A percentile compares a stretch with the other conserved stretches of the same genome.
Evolutionary conservation across 1,284 basidiomycete genomes (phyloP).

Genomic region (Pyrrhoderma noxium): DNA sequence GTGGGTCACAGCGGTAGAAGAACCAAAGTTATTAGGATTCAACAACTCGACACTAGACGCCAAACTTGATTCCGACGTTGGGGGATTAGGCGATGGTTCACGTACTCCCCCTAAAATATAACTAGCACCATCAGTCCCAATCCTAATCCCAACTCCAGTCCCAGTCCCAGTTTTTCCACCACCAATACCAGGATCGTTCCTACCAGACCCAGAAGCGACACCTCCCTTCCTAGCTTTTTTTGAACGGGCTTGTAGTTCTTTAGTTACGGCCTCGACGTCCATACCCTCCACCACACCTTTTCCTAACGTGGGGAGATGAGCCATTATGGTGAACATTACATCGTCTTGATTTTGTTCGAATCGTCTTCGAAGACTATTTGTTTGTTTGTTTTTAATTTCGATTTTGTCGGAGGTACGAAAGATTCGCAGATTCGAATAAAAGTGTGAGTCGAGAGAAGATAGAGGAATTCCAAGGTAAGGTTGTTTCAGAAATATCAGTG

Average conservation of each 20-base stretch:
- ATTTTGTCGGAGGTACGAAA: constrained; percentile 13
- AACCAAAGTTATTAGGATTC: too few species aligned
- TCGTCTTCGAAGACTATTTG: constrained; percentile 58
- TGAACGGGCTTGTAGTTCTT: constrained; percentile 55
- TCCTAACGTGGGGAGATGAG: constrained; percentile 72
- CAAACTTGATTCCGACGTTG: constrained; percentile 32
- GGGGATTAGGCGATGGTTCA: constrained; percentile 14
- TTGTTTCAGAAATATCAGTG: too few species aligned
- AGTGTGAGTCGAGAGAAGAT: not conserved
- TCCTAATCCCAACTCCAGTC: too few species aligned
- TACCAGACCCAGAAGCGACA: too few species aligned
- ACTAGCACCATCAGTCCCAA: too few species aligned
- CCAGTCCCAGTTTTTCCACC: too few species aligned
- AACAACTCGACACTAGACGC: constrained; percentile 40
- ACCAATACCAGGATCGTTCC: too few species aligned
- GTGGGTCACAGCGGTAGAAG: constrained; percentile 44
- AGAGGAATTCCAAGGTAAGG: constrained; percentile 11
- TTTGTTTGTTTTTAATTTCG: too few species aligned
- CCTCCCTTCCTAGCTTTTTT: too few species aligned
- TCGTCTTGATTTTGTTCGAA: constrained; percentile 83
- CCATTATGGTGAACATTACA: constrained; percentile 73
- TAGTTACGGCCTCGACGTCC: constrained; percentile 77
- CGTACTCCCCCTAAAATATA: constrained; percentile 4
- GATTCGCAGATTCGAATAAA: constrained; percentile 1
- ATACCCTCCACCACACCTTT: constrained; percentile 67